phyloP scores from a whole-genome alignment of 768 basidiomycete genomes.

The Collybia nuda region DNA sequence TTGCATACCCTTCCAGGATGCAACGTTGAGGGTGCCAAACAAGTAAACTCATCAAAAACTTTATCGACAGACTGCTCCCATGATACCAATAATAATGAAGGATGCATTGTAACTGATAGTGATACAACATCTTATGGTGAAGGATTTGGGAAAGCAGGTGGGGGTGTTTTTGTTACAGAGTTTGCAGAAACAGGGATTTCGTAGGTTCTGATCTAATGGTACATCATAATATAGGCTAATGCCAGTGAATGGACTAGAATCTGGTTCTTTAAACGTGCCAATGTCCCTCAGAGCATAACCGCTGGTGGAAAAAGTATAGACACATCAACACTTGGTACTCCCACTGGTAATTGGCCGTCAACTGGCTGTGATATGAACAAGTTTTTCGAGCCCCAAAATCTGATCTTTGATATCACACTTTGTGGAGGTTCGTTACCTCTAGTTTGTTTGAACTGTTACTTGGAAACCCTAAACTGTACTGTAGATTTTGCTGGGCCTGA shows the following conservation, averaged over 20 bases:
- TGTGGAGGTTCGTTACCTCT: constrained; percentile 47
- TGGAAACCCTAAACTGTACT: neutral
- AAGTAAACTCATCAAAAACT: constrained; percentile 47
- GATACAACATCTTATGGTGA: constrained; percentile 59
- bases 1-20: constrained; percentile 74
- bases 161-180: constrained; percentile 81
- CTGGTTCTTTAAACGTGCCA: constrained; percentile 36
- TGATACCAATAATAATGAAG: constrained; percentile 52
- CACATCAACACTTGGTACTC: constrained; percentile 58
- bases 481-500: constrained; percentile 51
- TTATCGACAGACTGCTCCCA: constrained; percentile 62
- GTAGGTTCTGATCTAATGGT: constrained; percentile 30
- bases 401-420: constrained; percentile 77
- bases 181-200: constrained; percentile 65
- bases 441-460: constrained; percentile 7
- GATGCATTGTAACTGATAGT: constrained; percentile 65
- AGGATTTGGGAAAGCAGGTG: constrained; percentile 62
- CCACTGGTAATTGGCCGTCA: constrained; percentile 67
- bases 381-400: constrained; percentile 62
- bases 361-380: constrained; percentile 50
- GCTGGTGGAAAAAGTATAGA: constrained; percentile 50
- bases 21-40: constrained; percentile 44
- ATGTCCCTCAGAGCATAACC: constrained; percentile 47
- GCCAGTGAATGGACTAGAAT: constrained; percentile 30
- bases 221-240: neutral